These are phyloP conservation scores for Phalaenopsis hybrid DNA, from an alignment of 116 monocot species.

Conservation along the genomic window DNA sequence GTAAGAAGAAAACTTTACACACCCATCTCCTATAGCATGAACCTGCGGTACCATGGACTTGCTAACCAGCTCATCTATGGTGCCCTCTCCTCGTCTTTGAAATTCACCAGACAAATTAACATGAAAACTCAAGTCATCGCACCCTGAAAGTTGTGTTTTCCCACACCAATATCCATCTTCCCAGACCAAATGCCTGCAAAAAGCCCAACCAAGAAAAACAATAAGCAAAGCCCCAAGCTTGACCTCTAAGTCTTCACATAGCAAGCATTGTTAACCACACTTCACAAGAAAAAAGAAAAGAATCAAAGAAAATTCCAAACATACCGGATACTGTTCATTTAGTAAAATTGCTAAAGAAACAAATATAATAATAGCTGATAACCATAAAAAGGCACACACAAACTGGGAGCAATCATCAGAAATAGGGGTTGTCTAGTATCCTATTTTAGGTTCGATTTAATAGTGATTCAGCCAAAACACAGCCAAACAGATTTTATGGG, in stretches of 20 bases:
- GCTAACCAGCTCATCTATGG: constrained; percentile 6
- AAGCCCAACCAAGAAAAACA: not conserved
- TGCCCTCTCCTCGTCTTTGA: constrained; percentile 17
- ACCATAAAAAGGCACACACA: not conserved
- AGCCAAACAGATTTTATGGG: too few species aligned
- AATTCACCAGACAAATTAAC: constrained; percentile 8
- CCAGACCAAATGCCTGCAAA: constrained; percentile 71
- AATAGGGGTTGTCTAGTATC: too few species aligned
- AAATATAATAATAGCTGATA: not conserved
- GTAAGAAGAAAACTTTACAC: constrained; percentile 1
- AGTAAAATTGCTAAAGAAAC: not conserved
- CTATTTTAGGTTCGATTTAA: too few species aligned
- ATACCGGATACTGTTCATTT: not conserved
- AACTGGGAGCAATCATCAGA: not conserved
- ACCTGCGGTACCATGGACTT: constrained; percentile 6
- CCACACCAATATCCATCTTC: constrained; percentile 48
- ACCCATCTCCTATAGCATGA: constrained; percentile 12
- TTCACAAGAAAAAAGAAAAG: not conserved
- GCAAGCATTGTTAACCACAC: not conserved
- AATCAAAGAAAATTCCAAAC: not conserved
- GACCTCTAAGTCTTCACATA: not conserved
- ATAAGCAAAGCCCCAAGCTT: not conserved
- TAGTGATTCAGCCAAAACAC: too few species aligned
- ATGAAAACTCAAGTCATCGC: not conserved
- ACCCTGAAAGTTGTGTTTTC: constrained; percentile 12